Evolutionary conservation across 176 grass and related monocot genomes (phyloP).

Genomic region (sorghum (Sorghum bicolor)): DNA sequence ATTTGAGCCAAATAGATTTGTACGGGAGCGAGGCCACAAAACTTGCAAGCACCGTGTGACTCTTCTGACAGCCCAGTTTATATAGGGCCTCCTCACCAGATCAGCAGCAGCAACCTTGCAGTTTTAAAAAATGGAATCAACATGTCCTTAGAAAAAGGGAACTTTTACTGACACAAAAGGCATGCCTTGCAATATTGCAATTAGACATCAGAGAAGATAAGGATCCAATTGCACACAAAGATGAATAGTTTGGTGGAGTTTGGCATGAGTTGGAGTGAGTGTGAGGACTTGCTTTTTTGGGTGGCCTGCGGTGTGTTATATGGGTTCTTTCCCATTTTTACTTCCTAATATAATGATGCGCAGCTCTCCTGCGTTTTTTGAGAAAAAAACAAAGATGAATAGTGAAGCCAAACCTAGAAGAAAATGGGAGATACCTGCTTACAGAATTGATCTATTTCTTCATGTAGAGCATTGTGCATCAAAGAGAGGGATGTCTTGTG

Average conservation of each 20-base stretch:
- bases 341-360: too few relatives aligned
- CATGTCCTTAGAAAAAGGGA: neutral
- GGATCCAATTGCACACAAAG: neutral
- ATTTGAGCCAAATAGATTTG: constrained; percentile 92
- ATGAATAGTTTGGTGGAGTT: too few relatives aligned
- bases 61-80: constrained; percentile 95
- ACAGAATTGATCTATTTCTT: constrained; percentile 92
- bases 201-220: constrained; percentile 20
- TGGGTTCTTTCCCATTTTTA: too few relatives aligned
- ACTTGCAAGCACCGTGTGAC: constrained; percentile 86
- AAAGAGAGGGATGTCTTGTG: constrained; percentile 50
- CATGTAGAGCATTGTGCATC: constrained; percentile 83
- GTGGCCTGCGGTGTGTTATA: too few relatives aligned
- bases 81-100: constrained; percentile 74
- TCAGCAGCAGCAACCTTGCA: constrained; percentile 80
- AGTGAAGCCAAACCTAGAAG: constrained; percentile 1
- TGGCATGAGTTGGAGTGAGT: too few relatives aligned
- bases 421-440: constrained; percentile 70
- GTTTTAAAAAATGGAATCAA: constrained; percentile 35
- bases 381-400: constrained; percentile 22
- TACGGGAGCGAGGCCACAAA: constrained; percentile 96
- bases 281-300: too few relatives aligned
- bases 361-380: too few relatives aligned
- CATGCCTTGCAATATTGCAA: constrained; percentile 6
- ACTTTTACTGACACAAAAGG: constrained; percentile 6